Percentiles rank a stretch among this genome's conserved stretches.
These are phyloP conservation scores for Neurospora cerealis DNA, from an alignment of 495 filamentous ascomycete genomes.

Conservation along the genomic window DNA sequence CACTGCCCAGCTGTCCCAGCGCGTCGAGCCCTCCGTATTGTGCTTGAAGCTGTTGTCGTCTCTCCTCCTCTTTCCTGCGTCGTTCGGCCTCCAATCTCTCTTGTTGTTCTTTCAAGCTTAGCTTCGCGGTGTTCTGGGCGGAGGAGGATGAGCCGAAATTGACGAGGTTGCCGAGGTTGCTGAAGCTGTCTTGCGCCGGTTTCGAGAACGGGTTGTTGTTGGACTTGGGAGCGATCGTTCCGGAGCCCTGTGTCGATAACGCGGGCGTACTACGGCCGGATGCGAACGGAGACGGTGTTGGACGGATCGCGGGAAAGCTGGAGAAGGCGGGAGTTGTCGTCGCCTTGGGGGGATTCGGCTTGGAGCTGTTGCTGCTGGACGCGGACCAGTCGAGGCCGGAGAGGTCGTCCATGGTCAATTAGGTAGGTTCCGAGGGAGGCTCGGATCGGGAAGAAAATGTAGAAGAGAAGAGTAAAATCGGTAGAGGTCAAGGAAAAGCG, in stretches of 20 bases:
- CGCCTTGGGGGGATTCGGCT: slow-evolving; percentile 30
- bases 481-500: neutral
- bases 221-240: slow-evolving; percentile 38
- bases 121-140: slow-evolving; percentile 55
- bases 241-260: slow-evolving; percentile 44
- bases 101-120: slow-evolving; percentile 79
- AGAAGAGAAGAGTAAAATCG: neutral
- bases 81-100: slow-evolving; percentile 70
- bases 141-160: slow-evolving; percentile 48
- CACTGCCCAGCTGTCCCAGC: neutral
- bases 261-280: slow-evolving; percentile 60
- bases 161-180: slow-evolving; percentile 76
- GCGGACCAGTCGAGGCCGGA: slow-evolving; percentile 44
- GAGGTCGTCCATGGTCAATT: slow-evolving; percentile 43
- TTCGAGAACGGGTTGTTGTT: slow-evolving; percentile 40
- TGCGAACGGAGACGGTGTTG: slow-evolving; percentile 46
- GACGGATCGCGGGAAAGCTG: slow-evolving; percentile 50
- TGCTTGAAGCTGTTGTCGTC: slow-evolving; percentile 54
- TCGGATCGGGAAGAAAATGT: neutral
- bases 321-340: slow-evolving; percentile 37
- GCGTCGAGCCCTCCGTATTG: slow-evolving; percentile 51
- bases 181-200: slow-evolving; percentile 73
- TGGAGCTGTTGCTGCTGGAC: slow-evolving; percentile 18
- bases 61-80: slow-evolving; percentile 62
- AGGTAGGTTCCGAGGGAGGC: neutral